phyloP scores from a whole-genome alignment of 2,329 filamentous ascomycete species.

The Paecilomyces niveus region DNA sequence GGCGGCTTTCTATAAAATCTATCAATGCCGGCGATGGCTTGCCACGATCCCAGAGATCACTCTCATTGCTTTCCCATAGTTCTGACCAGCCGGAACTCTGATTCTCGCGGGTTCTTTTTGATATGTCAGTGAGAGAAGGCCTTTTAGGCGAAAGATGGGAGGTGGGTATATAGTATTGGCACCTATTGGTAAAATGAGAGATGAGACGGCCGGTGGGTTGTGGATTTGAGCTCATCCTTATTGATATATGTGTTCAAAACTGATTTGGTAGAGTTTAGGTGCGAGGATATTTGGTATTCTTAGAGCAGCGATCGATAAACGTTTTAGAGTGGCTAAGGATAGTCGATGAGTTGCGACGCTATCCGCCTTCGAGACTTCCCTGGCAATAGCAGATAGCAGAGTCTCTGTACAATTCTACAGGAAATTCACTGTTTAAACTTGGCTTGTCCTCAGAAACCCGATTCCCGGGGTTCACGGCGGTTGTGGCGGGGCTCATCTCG shows the following conservation, averaged over 20 bases:
- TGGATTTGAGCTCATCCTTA: neutral
- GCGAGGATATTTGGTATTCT: too few relatives aligned
- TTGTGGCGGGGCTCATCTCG: neutral
- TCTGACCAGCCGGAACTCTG: neutral
- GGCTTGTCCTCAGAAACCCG: neutral
- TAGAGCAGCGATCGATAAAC: too few relatives aligned
- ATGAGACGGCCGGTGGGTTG: neutral
- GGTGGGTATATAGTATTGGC: neutral
- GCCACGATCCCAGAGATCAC: neutral
- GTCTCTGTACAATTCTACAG: neutral
- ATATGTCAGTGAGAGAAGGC: neutral
- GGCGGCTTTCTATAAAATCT: constrained; percentile 4
- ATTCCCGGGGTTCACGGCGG: neutral
- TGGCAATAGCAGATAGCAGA: neutral
- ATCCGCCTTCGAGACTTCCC: too few relatives aligned
- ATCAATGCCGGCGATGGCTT: neutral
- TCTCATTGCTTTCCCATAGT: neutral
- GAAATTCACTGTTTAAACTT: neutral
- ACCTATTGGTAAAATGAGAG: neutral
- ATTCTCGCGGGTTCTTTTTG: neutral
- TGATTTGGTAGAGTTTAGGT: too few relatives aligned
- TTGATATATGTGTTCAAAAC: neutral
- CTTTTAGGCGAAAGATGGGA: neutral
- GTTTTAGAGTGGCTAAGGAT: too few relatives aligned
- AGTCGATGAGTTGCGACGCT: too few relatives aligned